Evolutionary conservation across 1,284 basidiomycete species (phyloP).

Genomic region (Pseudozyma pruni): DNA sequence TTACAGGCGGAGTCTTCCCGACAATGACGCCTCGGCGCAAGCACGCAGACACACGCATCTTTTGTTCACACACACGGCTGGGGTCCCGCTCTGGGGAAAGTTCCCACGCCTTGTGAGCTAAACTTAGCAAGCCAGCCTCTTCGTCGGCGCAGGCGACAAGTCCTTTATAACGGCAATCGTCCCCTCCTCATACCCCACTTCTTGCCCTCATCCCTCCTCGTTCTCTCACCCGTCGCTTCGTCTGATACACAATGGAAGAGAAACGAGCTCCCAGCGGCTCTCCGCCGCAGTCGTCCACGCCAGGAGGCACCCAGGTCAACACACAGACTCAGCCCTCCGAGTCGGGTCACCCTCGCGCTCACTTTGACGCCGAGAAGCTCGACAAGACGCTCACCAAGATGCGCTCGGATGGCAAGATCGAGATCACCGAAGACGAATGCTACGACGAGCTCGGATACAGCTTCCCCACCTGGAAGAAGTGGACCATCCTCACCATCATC

Average conservation of each 20-base stretch:
- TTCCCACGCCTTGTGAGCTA: neutral
- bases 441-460: slow-evolving; percentile 54
- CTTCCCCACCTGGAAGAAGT: slow-evolving; percentile 67
- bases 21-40: too few species aligned
- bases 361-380: slow-evolving; percentile 45
- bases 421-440: slow-evolving; percentile 48
- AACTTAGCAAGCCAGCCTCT: neutral
- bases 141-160: too few species aligned
- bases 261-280: slow-evolving; percentile 14
- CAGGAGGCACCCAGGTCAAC: slow-evolving; percentile 16
- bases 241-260: slow-evolving; percentile 26
- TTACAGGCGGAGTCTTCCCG: too few species aligned
- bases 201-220: too few species aligned
- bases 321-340: slow-evolving; percentile 17
- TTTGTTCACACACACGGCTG: too few species aligned
- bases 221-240: too few species aligned
- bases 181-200: too few species aligned
- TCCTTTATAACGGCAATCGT: too few species aligned
- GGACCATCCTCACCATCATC: slow-evolving; percentile 68
- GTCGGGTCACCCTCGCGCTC: slow-evolving; percentile 20
- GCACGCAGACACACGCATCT: too few species aligned
- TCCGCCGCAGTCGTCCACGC: slow-evolving; percentile 13
- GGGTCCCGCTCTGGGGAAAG: too few species aligned
- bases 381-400: slow-evolving; percentile 35
- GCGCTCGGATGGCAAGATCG: slow-evolving; percentile 45